Conservation (phyloP, 805 yeast species). For the Blastobotrys muscicola region DNA sequence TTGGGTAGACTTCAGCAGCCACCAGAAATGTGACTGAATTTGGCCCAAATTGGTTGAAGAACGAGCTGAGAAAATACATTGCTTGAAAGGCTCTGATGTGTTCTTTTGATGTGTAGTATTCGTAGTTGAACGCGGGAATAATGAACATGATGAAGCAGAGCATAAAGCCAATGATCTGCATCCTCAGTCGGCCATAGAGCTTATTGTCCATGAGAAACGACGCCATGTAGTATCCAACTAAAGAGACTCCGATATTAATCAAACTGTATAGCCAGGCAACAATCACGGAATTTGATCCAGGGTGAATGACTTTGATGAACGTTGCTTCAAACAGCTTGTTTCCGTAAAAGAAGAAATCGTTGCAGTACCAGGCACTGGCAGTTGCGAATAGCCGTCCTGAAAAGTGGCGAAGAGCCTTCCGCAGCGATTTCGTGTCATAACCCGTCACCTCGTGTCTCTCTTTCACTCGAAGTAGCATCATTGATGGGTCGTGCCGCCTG, state of each 20-base stretch:
- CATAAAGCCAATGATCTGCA: slow-evolving; percentile 48
- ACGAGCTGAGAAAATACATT: slow-evolving; percentile 49
- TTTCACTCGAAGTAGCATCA: slow-evolving; percentile 23
- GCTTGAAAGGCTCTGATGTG: slow-evolving; percentile 34
- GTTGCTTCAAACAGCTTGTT: slow-evolving; percentile 40
- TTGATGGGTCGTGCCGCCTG: slow-evolving; percentile 28
- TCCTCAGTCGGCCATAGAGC: slow-evolving; percentile 45
- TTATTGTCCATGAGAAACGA: slow-evolving; percentile 42
- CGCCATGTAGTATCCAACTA: slow-evolving; percentile 56
- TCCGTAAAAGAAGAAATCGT: slow-evolving; percentile 58
- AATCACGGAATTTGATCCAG: slow-evolving; percentile 39
- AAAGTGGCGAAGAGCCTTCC: slow-evolving; percentile 20
- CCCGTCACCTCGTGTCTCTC: slow-evolving; percentile 28
- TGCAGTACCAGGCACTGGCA: slow-evolving; percentile 51
- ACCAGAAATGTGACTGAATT: slow-evolving; percentile 53
- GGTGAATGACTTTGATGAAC: slow-evolving; percentile 30
- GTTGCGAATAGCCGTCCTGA: slow-evolving; percentile 50
- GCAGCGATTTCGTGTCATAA: slow-evolving; percentile 26
- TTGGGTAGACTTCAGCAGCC: slow-evolving; percentile 60
- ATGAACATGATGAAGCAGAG: slow-evolving; percentile 47
- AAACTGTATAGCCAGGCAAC: slow-evolving; percentile 47
- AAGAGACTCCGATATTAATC: slow-evolving; percentile 42
- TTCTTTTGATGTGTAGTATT: slow-evolving; percentile 30
- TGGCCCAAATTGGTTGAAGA: slow-evolving; percentile 61
- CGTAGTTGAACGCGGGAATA: slow-evolving; percentile 49